phyloP scores from a whole-genome alignment of 192 early-diverging fungal genomes.

The Podila epicladia region DNA sequence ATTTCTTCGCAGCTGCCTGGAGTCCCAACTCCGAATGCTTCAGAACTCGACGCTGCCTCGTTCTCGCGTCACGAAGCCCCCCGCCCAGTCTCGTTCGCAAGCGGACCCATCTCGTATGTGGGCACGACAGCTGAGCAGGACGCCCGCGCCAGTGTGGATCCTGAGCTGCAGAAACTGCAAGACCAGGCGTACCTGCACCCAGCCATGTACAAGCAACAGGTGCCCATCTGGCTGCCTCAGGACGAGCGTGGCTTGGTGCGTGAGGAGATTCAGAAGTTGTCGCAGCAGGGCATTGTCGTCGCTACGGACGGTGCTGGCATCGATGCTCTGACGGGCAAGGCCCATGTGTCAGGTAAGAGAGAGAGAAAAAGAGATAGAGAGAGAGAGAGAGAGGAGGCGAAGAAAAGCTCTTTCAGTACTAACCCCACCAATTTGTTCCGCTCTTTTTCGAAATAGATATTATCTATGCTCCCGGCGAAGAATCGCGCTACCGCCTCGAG shows the following conservation, averaged over 20 bases:
- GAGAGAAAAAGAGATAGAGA: too few relatives aligned
- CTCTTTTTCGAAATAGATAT: conserved; percentile 4
- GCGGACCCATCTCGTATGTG: neutral
- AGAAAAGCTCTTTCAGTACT: too few relatives aligned
- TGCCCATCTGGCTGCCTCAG: conserved; percentile 34
- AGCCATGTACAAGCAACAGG: conserved; percentile 22
- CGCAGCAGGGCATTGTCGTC: conserved; percentile 8
- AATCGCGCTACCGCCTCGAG: conserved; percentile 36
- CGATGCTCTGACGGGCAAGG: conserved; percentile 30
- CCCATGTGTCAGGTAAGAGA: conserved; percentile 5
- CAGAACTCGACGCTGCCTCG: conserved; percentile 14
- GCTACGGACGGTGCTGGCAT: conserved; percentile 32
- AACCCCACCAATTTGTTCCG: too few relatives aligned
- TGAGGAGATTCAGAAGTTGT: conserved; percentile 16
- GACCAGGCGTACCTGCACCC: conserved; percentile 46
- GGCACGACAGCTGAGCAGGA: neutral
- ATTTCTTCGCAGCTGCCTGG: conserved; percentile 36
- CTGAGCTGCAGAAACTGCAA: conserved; percentile 19
- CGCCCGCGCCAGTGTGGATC: neutral
- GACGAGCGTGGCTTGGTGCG: conserved; percentile 29
- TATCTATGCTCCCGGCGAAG: conserved; percentile 44
- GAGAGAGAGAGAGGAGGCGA: too few relatives aligned
- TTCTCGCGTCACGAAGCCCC: neutral
- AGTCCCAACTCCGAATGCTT: conserved; percentile 37
- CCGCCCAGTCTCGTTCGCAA: neutral